A percentile compares a stretch with the other conserved stretches of the same genome.
Conservation (phyloP, 768 basidiomycete species). For the Lentinula guzmanii region DNA sequence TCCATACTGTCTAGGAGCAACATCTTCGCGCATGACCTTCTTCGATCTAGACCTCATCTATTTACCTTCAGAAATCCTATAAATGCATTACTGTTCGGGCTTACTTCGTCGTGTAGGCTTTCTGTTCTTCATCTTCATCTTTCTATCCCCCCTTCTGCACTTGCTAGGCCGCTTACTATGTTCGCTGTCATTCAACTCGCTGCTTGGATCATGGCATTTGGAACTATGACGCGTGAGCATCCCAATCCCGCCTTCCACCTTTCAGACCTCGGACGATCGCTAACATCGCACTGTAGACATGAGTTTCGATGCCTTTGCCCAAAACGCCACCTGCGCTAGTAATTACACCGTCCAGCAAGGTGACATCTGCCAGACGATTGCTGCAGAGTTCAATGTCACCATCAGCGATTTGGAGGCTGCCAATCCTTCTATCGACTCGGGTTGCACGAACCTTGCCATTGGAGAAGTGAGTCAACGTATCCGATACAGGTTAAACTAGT, state of each 20-base stretch:
- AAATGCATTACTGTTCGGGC: not conserved
- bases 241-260: not conserved
- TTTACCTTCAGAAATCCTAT: not conserved
- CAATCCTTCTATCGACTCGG: not conserved
- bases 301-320: not conserved
- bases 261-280: not conserved
- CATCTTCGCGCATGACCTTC: not conserved
- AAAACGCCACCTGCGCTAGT: not conserved
- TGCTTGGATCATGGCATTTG: not conserved
- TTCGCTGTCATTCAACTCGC: not conserved
- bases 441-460: not conserved
- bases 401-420: slow-evolving; percentile 1
- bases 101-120: not conserved
- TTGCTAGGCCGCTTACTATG: not conserved
- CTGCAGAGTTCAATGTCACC: not conserved
- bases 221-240: not conserved
- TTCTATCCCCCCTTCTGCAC: not conserved
- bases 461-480: not conserved
- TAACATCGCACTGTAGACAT: not conserved
- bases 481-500: not conserved
- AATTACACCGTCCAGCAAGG: slow-evolving; percentile 4
- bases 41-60: not conserved
- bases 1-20: not conserved
- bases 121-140: not conserved
- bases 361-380: not conserved